These are phyloP conservation scores for Cercophora scortea DNA, from an alignment of 495 filamentous ascomycete genomes.

Conservation along the genomic window DNA sequence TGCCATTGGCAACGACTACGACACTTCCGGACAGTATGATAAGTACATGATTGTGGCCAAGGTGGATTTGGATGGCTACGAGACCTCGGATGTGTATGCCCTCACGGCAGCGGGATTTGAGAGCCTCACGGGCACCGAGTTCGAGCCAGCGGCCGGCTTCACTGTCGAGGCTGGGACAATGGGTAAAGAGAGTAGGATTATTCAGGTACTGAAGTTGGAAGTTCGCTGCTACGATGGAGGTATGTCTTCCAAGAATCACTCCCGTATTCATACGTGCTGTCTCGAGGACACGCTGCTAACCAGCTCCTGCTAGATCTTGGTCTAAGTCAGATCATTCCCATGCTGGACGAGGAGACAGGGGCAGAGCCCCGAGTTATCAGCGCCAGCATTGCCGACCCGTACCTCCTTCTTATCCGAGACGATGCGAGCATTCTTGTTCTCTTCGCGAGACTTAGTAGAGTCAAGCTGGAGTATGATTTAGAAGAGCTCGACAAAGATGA, in stretches of 20 bases:
- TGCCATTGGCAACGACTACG: slow-evolving; percentile 43
- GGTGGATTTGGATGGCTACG: slow-evolving; percentile 43
- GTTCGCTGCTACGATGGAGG: slow-evolving; percentile 74
- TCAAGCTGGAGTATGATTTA: slow-evolving; percentile 53
- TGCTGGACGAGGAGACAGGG: slow-evolving; percentile 80
- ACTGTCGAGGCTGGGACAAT: slow-evolving; percentile 78
- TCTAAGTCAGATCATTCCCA: slow-evolving; percentile 79
- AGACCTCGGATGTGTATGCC: slow-evolving; percentile 54
- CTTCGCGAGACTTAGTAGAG: slow-evolving; percentile 59
- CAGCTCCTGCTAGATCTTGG: slow-evolving; percentile 49
- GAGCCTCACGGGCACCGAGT: slow-evolving; percentile 64
- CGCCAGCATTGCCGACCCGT: slow-evolving; percentile 83
- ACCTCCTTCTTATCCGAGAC: slow-evolving; percentile 75
- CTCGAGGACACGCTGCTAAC: too few relatives aligned
- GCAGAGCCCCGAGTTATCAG: slow-evolving; percentile 65
- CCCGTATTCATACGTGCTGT: too few relatives aligned
- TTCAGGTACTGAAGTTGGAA: slow-evolving; percentile 78
- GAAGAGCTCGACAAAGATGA: slow-evolving; percentile 67
- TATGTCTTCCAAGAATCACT: too few relatives aligned
- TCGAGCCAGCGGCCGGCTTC: slow-evolving; percentile 76
- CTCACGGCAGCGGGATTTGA: slow-evolving; percentile 57
- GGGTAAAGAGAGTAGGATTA: slow-evolving; percentile 62
- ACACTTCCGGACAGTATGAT: slow-evolving; percentile 50
- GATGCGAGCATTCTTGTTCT: slow-evolving; percentile 64
- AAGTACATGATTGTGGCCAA: slow-evolving; percentile 64